A percentile compares a stretch with the other conserved stretches of the same genome.
Conservation (phyloP, 208 protist species). For the Acanthamoeba lenticulata region DNA sequence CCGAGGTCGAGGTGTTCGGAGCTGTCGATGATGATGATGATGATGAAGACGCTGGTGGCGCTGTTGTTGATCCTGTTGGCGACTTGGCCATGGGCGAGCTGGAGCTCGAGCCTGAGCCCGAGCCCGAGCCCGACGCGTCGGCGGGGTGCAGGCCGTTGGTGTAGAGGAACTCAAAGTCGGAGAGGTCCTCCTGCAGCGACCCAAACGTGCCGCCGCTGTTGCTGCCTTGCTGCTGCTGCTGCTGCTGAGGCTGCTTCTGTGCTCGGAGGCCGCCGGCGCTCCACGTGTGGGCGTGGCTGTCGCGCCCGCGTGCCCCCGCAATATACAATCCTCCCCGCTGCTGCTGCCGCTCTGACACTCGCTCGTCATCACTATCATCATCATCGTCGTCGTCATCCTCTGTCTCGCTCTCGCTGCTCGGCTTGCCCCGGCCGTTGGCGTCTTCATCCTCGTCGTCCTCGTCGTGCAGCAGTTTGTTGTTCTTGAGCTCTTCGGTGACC, state of each 20-base stretch:
- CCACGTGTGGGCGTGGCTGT: background rate
- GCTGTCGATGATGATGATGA: background rate
- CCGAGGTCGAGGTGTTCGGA: background rate
- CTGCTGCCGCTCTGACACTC: no score
- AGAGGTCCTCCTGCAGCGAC: constrained; percentile 2
- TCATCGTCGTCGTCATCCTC: background rate
- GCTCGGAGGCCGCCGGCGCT: background rate
- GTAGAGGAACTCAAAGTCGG: constrained; percentile 38
- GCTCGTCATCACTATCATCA: background rate
- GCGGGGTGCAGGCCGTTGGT: background rate
- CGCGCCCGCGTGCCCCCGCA: background rate
- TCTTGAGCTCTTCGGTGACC: constrained; percentile 11
- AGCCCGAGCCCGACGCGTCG: no score
- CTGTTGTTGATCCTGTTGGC: no score
- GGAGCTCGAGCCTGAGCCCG: no score
- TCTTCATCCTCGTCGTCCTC: background rate
- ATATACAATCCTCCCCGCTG: background rate
- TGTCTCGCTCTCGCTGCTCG: background rate
- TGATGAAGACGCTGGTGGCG: background rate
- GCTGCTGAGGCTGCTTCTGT: background rate
- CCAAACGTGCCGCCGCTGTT: background rate
- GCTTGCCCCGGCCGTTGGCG: background rate
- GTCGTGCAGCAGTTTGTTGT: background rate
- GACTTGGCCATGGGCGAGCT: no score
- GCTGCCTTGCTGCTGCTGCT: background rate